phyloP scores from a whole-genome alignment of 495 filamentous ascomycete genomes.

The Aspergillus steynii region DNA sequence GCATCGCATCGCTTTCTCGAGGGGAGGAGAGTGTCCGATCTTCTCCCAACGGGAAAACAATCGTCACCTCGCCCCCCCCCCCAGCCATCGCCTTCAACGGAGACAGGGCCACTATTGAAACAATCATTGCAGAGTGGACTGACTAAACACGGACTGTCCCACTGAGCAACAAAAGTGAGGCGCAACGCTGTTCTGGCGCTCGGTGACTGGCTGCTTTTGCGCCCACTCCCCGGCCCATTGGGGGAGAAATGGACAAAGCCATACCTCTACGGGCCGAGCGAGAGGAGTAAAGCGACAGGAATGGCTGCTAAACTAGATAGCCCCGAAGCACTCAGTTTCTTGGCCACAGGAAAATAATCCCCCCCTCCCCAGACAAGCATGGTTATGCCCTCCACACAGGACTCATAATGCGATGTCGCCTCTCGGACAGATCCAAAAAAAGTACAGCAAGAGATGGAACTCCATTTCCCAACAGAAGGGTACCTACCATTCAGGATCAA shows the following conservation, averaged over 20 bases:
- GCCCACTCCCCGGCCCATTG: conserved; percentile 5
- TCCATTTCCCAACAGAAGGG: conserved; percentile 1
- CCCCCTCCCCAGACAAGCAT: background rate
- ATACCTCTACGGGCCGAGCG: background rate
- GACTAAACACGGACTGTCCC: conserved; percentile 8
- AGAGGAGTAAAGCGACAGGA: background rate
- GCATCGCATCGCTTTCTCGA: background rate
- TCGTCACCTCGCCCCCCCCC: background rate
- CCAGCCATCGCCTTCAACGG: background rate
- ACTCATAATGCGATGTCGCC: background rate
- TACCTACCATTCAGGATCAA: conserved; percentile 7
- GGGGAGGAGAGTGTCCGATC: background rate
- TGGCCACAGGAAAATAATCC: background rate
- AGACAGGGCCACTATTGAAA: background rate
- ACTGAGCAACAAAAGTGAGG: conserved; percentile 22
- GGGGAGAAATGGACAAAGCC: background rate
- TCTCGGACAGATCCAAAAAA: conserved; percentile 1
- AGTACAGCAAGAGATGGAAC: background rate
- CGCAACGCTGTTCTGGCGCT: conserved; percentile 25
- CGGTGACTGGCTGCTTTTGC: conserved; percentile 20
- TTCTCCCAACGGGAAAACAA: background rate
- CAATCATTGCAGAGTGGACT: conserved; percentile 6
- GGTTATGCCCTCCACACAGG: background rate
- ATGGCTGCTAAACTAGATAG: background rate
- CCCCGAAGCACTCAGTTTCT: background rate